Evolutionary conservation across 805 yeast genomes (phyloP).

Genomic region (Groenewaldozyma salmanticensis): DNA sequence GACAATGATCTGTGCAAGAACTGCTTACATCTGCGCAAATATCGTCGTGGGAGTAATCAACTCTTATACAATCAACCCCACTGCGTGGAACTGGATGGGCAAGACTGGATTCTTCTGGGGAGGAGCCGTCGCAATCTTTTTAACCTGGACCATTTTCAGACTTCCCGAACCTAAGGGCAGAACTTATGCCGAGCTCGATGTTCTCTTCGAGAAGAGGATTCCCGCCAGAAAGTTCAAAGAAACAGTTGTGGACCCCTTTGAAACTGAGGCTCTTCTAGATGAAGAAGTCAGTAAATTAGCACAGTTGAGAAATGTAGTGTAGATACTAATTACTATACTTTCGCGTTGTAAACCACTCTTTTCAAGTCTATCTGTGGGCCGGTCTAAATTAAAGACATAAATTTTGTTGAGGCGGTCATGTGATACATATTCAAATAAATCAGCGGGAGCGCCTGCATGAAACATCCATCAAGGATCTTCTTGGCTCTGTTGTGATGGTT

Average conservation of each 20-base stretch:
- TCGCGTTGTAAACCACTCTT: no score
- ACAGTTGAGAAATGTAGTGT: no score
- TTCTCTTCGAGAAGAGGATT: slow-evolving; percentile 30
- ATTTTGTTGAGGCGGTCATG: no score
- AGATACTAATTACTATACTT: no score
- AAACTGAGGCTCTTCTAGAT: no score
- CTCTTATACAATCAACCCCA: slow-evolving; percentile 3
- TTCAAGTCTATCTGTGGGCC: no score
- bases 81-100: slow-evolving; percentile 35
- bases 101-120: slow-evolving; percentile 34
- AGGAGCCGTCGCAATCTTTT: slow-evolving; percentile 31
- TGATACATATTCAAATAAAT: no score
- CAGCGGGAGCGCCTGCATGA: no score
- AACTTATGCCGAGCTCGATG: slow-evolving; percentile 50
- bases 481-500: no score
- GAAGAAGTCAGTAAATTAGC: no score
- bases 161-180: slow-evolving; percentile 51
- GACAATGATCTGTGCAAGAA: slow-evolving; percentile 33
- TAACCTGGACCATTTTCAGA: slow-evolving; percentile 40
- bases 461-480: no score
- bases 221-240: slow-evolving; percentile 6
- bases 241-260: slow-evolving; percentile 5
- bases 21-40: slow-evolving; percentile 17
- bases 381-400: no score
- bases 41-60: slow-evolving; percentile 1